Percentiles rank a stretch among this genome's conserved stretches.
phyloP scores from a whole-genome alignment of 306 rosid species.

The Fragaria ananassa region DNA sequence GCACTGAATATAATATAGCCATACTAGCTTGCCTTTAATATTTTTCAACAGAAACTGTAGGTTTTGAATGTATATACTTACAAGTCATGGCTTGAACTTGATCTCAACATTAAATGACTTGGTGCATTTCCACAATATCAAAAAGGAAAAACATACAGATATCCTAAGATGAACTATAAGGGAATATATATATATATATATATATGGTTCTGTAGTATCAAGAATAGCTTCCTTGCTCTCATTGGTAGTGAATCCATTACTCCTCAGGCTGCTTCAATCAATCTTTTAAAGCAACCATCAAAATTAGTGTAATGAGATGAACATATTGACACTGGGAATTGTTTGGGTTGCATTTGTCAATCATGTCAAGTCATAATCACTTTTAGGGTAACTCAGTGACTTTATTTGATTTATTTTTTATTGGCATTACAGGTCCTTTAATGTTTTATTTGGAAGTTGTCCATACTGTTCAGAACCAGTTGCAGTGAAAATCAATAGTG shows the following conservation, averaged over 20 bases:
- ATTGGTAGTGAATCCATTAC: neutral
- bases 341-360: neutral
- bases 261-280: neutral
- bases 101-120: neutral
- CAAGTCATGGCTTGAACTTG: conserved; percentile 1
- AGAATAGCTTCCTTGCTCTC: neutral
- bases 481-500: conserved; percentile 30
- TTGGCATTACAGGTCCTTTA: conserved; percentile 36
- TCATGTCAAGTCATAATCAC: neutral
- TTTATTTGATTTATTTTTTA: neutral
- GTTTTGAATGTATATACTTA: neutral
- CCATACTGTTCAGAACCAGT: conserved; percentile 39
- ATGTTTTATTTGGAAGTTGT: conserved; percentile 38
- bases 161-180: neutral
- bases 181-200: neutral
- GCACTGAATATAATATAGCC: neutral
- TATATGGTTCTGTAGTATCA: neutral
- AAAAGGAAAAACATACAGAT: neutral
- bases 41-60: neutral
- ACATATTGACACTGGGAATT: neutral
- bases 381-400: neutral
- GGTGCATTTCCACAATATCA: neutral
- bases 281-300: neutral
- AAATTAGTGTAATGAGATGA: neutral
- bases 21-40: neutral